Evolutionary conservation across 2,329 filamentous ascomycete genomes (phyloP), one percentile per base, ranked within the genome.

Genomic region (Lachnellula arida): DNA sequence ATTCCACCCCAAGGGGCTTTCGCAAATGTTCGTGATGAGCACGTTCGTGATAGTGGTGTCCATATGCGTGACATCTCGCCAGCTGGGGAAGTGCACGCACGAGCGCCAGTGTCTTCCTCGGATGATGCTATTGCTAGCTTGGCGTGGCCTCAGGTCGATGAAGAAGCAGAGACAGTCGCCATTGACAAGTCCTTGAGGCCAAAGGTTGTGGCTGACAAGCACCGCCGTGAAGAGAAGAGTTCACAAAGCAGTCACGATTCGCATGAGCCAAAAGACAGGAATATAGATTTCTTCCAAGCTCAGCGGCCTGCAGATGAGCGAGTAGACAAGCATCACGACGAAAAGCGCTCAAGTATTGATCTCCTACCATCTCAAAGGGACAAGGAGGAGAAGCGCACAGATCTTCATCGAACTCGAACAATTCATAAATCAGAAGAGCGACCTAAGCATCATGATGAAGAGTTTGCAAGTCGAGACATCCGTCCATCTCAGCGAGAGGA

Each of bases 11-110:
- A 66, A 54, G 56, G 46, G 50, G 58, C 58, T 3, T 67, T 66
- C 49, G 28, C 60, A 25, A 60, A 66, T 28, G 42, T 58, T 34
- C 61, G 66, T 54, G 65, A 68, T 54, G 65, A 68, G 43, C 59
- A 63, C 44, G 53, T 67, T 52, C 63, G 67, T 44, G 81, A 85
- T 63, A 85, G 82, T 67, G 81, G 79, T 25, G 76, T 84, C 32
- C 78, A 83, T 61, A 71, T 82, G 44, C 76, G 75, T 22, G 79
- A 81, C 42, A 74, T 71, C 25, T 67, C 67, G 5, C 67, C 67
- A 35, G 72, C 60, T 46, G 57, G 61, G 59, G 64, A 62, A 60
- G 9, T 11, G 28, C 28, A 11, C 28, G 53, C 57, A 54, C 54
- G 67, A 63, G 55, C 63, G 49, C 65, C 63, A 49, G 52, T 64